These are phyloP conservation scores for Penicilliopsis zonata DNA, from an alignment of 495 filamentous ascomycete genomes.

Conservation along the genomic window DNA sequence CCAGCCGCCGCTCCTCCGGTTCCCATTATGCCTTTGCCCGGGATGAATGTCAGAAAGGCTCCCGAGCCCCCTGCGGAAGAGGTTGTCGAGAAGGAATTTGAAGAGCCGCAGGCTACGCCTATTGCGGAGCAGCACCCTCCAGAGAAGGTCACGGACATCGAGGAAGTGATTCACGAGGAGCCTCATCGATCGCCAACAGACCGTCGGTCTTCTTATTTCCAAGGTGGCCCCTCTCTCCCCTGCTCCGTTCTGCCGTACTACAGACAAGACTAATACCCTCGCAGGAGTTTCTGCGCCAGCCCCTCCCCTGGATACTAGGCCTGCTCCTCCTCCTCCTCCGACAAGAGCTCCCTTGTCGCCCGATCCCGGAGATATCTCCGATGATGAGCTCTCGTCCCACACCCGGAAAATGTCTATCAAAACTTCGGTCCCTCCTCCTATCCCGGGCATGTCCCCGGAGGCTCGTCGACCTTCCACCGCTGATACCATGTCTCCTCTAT, in stretches of 20 bases:
- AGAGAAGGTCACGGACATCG: constrained; percentile 47
- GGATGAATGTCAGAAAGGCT: constrained; percentile 44
- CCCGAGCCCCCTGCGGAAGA: constrained; percentile 23
- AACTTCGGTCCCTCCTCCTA: constrained; percentile 19
- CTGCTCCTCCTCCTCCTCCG: constrained; percentile 43
- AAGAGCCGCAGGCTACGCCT: constrained; percentile 19
- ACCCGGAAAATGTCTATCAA: constrained; percentile 35
- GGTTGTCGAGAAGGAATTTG: constrained; percentile 33
- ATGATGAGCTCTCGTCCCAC: constrained; percentile 79
- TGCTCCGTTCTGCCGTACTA: background rate
- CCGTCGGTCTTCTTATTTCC: constrained; percentile 32
- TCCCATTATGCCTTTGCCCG: constrained; percentile 65
- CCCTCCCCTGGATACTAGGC: constrained; percentile 20
- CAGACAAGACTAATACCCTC: background rate
- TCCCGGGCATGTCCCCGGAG: constrained; percentile 33
- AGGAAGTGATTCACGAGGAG: constrained; percentile 40
- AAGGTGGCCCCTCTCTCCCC: constrained; percentile 30
- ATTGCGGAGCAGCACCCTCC: constrained; percentile 32
- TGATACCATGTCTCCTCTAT: constrained; percentile 37
- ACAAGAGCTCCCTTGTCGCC: constrained; percentile 43
- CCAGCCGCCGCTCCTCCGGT: constrained; percentile 52
- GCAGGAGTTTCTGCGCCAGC: constrained; percentile 18
- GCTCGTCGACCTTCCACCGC: constrained; percentile 30
- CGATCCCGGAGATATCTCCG: constrained; percentile 77
- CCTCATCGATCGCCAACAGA: constrained; percentile 33